These are phyloP conservation scores for Sphaceloma murrayae DNA, from an alignment of 2,329 filamentous ascomycete genomes.

Conservation along the genomic window DNA sequence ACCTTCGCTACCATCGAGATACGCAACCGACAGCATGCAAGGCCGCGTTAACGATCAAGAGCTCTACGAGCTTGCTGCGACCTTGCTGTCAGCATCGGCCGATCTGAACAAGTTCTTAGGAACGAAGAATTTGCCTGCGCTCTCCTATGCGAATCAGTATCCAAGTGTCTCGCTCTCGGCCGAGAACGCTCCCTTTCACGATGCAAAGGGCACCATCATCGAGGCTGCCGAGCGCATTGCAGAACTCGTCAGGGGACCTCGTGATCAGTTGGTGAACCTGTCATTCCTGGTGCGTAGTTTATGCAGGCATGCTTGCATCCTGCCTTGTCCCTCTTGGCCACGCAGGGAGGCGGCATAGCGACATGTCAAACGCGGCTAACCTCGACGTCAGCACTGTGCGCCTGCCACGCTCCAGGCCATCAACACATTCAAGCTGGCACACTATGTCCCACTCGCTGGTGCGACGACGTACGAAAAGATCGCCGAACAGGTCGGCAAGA, in stretches of 20 bases:
- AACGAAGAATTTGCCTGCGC: slow-evolving; percentile 9
- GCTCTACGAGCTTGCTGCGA: slow-evolving; percentile 16
- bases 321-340: slow-evolving; percentile 9
- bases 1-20: slow-evolving; percentile 3
- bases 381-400: slow-evolving; percentile 14
- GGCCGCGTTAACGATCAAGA: slow-evolving; percentile 15
- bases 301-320: slow-evolving; percentile 1
- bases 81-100: slow-evolving; percentile 15
- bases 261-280: slow-evolving; percentile 15
- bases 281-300: slow-evolving; percentile 15
- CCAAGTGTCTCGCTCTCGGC: slow-evolving; percentile 15
- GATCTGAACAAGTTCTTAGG: slow-evolving; percentile 17
- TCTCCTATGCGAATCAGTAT: slow-evolving; percentile 13
- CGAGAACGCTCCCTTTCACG: slow-evolving; percentile 16
- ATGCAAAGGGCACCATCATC: slow-evolving; percentile 16
- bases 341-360: slow-evolving; percentile 8
- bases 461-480: slow-evolving; percentile 16
- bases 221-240: slow-evolving; percentile 17
- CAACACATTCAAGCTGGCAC: slow-evolving; percentile 11
- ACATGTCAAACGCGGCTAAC: slow-evolving; percentile 3
- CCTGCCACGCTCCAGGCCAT: slow-evolving; percentile 16
- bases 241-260: slow-evolving; percentile 16
- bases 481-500: slow-evolving; percentile 14
- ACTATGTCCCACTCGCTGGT: slow-evolving; percentile 13
- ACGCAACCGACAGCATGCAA: slow-evolving; percentile 8